Conservation (phyloP, 257 asterid species). For the Primulina tabacum region DNA sequence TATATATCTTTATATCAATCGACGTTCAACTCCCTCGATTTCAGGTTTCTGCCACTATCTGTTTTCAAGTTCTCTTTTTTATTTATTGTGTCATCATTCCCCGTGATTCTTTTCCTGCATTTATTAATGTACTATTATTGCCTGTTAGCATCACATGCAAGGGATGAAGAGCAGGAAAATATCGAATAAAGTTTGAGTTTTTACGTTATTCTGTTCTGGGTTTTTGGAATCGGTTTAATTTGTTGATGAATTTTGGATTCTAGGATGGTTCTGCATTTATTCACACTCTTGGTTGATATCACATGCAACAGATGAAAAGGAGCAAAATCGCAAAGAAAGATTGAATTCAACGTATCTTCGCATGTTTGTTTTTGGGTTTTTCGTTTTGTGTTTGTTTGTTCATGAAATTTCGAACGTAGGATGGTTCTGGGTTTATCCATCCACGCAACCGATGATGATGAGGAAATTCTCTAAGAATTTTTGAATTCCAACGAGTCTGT, state of each 20-base stretch:
- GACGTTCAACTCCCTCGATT: not conserved
- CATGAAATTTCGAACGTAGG: slow-evolving; percentile 27
- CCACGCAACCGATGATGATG: not conserved
- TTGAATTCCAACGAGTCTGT: not conserved
- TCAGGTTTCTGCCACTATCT: not conserved
- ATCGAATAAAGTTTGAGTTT: not conserved
- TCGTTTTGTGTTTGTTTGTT: slow-evolving; percentile 13
- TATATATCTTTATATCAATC: not conserved
- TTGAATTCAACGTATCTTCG: not conserved
- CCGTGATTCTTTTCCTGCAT: slow-evolving; percentile 16
- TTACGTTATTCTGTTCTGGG: not conserved
- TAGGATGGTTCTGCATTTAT: slow-evolving; percentile 20
- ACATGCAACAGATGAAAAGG: slow-evolving; percentile 17
- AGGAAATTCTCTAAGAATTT: not conserved
- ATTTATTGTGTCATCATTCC: slow-evolving; percentile 10
- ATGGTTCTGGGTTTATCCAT: slow-evolving; percentile 4
- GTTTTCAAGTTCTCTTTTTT: not conserved
- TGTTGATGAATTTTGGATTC: slow-evolving; percentile 28
- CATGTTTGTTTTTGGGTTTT: not conserved
- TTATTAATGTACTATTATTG: slow-evolving; percentile 1
- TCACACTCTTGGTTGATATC: not conserved
- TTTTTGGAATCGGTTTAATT: slow-evolving; percentile 11
- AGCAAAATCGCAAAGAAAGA: not conserved
- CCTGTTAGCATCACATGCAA: slow-evolving; percentile 21
- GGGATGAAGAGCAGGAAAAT: not conserved